phyloP scores from a whole-genome alignment of 2,329 filamentous ascomycete genomes.

The Xylariaceae sp. region DNA sequence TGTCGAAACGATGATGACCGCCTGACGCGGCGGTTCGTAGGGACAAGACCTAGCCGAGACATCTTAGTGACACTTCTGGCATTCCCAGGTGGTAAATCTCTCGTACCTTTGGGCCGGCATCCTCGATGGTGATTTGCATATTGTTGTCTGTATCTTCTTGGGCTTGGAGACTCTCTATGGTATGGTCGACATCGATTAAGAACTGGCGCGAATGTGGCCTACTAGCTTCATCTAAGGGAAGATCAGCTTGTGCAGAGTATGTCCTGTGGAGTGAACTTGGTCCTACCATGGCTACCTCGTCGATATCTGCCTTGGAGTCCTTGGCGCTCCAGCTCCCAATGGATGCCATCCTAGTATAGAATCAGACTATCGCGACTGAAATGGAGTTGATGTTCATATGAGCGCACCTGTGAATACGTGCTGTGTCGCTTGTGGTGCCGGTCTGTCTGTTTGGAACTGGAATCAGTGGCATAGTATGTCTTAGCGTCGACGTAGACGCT shows the following conservation, averaged over 20 bases:
- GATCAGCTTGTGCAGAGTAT: neutral
- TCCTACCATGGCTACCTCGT: conserved; percentile 57
- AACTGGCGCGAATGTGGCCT: conserved; percentile 69
- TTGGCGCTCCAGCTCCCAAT: conserved; percentile 52
- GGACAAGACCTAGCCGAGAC: conserved; percentile 63
- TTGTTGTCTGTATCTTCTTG: conserved; percentile 94
- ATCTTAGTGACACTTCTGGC: conserved; percentile 6
- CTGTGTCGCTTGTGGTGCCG: conserved; percentile 50
- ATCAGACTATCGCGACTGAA: conserved; percentile 26
- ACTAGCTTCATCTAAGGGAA: conserved; percentile 65
- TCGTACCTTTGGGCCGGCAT: conserved; percentile 78
- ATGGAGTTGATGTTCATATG: neutral
- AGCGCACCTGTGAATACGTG: conserved; percentile 54
- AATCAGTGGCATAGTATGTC: conserved; percentile 57
- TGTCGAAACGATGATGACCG: conserved; percentile 82
- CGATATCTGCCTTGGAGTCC: conserved; percentile 54
- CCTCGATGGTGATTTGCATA: conserved; percentile 97
- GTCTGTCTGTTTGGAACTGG: conserved; percentile 46
- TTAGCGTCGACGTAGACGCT: conserved; percentile 55
- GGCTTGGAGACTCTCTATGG: conserved; percentile 72
- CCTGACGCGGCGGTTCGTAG: conserved; percentile 83
- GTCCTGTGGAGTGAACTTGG: neutral
- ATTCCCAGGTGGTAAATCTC: neutral
- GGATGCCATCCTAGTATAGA: conserved; percentile 47
- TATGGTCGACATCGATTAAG: conserved; percentile 81